Percentiles rank a stretch among this genome's conserved stretches.
Evolutionary conservation across 108 stramenopile genomes (phyloP).

Genomic region (Discostella pseudostelligera): DNA sequence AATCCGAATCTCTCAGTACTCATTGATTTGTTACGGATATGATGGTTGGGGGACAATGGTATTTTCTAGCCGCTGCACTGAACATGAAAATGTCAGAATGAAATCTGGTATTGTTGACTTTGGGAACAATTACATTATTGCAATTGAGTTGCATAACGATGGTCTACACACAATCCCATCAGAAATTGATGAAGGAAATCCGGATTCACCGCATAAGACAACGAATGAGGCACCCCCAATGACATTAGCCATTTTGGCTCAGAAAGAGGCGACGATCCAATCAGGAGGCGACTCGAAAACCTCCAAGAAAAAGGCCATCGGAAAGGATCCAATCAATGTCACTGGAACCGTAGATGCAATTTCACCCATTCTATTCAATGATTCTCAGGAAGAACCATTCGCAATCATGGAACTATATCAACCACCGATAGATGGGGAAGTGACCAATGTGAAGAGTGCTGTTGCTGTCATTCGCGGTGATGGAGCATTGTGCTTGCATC

Average conservation of each 20-base stretch:
- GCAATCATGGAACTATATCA: constrained; percentile 72
- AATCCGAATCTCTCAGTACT: constrained; percentile 24
- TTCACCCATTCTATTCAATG: constrained; percentile 69
- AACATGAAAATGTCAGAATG: neutral
- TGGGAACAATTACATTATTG: constrained; percentile 2
- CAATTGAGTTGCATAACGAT: constrained; percentile 24
- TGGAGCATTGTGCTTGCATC: constrained; percentile 51
- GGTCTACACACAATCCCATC: constrained; percentile 10
- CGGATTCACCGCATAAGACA: neutral
- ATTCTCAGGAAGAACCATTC: constrained; percentile 60
- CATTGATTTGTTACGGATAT: constrained; percentile 30
- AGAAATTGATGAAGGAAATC: neutral
- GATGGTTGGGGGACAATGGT: constrained; percentile 20
- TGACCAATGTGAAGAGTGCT: constrained; percentile 29
- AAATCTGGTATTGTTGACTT: neutral
- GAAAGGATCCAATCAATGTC: constrained; percentile 35
- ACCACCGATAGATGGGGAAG: constrained; percentile 8
- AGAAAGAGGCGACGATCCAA: constrained; percentile 12
- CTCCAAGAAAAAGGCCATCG: constrained; percentile 22
- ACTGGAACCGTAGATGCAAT: constrained; percentile 63
- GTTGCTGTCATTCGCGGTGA: constrained; percentile 63
- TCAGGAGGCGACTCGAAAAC: constrained; percentile 9
- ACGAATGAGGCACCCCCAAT: constrained; percentile 3
- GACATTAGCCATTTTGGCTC: constrained; percentile 15
- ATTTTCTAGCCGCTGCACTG: constrained; percentile 4